phyloP scores from a whole-genome alignment of 2,329 filamentous ascomycete species.

The Cladosporium cucumerinum region DNA sequence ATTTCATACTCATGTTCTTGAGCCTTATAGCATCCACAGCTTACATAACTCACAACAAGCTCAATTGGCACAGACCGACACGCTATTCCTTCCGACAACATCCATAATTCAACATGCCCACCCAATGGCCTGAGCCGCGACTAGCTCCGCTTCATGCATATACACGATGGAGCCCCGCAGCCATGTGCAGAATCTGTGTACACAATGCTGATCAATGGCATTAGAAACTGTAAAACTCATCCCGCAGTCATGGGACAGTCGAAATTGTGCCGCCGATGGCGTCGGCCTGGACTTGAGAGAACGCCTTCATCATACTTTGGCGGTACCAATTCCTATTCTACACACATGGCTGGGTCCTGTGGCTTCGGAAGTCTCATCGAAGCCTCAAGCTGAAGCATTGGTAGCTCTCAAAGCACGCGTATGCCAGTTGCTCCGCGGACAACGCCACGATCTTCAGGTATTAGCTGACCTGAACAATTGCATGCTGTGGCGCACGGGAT shows the following conservation, averaged over 20 bases:
- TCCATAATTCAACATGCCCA: neutral
- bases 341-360: neutral
- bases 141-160: too few relatives aligned
- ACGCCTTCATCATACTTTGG: neutral
- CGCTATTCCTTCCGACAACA: neutral
- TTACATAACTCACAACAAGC: neutral
- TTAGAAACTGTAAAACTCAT: neutral
- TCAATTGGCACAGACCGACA: neutral
- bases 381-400: neutral
- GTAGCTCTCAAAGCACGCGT: neutral
- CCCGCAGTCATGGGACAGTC: neutral
- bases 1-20: neutral
- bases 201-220: neutral
- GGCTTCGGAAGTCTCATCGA: neutral
- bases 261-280: neutral
- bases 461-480: neutral
- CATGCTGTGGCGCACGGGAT: neutral
- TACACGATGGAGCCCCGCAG: neutral
- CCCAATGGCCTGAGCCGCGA: neutral
- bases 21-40: too few relatives aligned
- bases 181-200: neutral
- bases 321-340: neutral
- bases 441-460: neutral
- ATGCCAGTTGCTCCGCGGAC: neutral
- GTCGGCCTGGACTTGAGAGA: neutral